Evolutionary conservation across 208 protist genomes (phyloP).

Genomic region (Wallacemonas sp.): DNA sequence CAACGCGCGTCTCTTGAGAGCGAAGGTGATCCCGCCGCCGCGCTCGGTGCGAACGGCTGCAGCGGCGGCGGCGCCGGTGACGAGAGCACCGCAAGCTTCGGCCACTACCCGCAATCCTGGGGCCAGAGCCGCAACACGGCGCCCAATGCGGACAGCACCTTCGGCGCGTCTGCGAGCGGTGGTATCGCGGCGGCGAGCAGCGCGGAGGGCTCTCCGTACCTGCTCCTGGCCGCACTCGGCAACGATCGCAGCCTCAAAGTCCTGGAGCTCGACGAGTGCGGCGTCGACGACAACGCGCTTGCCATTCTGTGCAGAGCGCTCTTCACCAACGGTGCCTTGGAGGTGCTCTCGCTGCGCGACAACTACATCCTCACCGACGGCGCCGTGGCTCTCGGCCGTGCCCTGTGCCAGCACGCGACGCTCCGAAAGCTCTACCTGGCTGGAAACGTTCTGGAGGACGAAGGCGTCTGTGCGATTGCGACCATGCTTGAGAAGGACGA

Average conservation of each 20-base stretch:
- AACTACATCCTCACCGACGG: slow-evolving; percentile 63
- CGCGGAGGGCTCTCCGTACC: slow-evolving; percentile 11
- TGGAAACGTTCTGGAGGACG: slow-evolving; percentile 71
- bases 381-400: slow-evolving; percentile 57
- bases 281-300: slow-evolving; percentile 55
- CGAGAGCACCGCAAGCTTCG: background rate
- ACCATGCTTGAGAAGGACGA: slow-evolving; percentile 45
- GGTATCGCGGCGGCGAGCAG: background rate
- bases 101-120: background rate
- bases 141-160: background rate
- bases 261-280: slow-evolving; percentile 61
- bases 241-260: slow-evolving; percentile 53
- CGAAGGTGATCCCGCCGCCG: no score
- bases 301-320: slow-evolving; percentile 67
- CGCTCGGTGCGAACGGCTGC: no score
- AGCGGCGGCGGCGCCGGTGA: background rate
- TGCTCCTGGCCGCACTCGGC: slow-evolving; percentile 46
- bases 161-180: slow-evolving; percentile 1
- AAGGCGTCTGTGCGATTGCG: slow-evolving; percentile 80
- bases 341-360: slow-evolving; percentile 51
- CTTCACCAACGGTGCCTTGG: slow-evolving; percentile 48
- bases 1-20: background rate
- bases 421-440: slow-evolving; percentile 63
- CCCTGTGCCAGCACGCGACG: slow-evolving; percentile 55
- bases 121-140: background rate